Base-by-base conservation (phyloP, 2,329 filamentous ascomycete genomes). In the Aquanectria penicillioides region DNA sequence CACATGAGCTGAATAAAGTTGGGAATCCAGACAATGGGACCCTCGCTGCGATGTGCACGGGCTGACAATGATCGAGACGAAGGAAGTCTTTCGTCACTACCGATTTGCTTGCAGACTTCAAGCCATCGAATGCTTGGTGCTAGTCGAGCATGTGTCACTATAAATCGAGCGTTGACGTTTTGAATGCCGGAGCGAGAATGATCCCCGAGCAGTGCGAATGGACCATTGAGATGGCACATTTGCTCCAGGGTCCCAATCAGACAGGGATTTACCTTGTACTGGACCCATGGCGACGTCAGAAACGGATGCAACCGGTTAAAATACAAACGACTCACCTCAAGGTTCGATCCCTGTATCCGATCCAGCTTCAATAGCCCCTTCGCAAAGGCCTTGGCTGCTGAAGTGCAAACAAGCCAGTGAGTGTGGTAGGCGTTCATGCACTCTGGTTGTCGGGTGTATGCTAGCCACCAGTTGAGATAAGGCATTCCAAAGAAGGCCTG, bases 381-480 rank as follows among this genome's bases (percentile, higher is more conserved):
- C 22, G 48, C 44, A 41, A 71, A 71, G 9, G 61, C 61, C 12
- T 29, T 18, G 2, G 63, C 67, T 6, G 63, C 69, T n/a, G 70
- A 73, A 47, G 59, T 65, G 2, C 64, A 63, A 33, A 74, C 67
- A 5, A 74, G 59, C 73, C 72, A 75, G 54, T 74, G 73, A 37
- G 52, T 71, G 15, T 33, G 10, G 23, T 59, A 38, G 3, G 62
- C 53, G 13, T 10, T 18, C 25, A 59, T 57, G 1, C 5, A 6
- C 6, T 50, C 38, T 1, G 71, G 66, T 9, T 63, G 22, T 18
- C 40, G 12, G 31, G 47, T 47, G 53, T 70, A 72, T 3, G 51
- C 51, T n/a, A 73, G 53, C 73, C 73, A 75, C 71, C 72, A 75
- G 54, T 74, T 69, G 2, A 37, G 61, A 48, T 75, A 73, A 2